Evolutionary conservation across 2,329 filamentous ascomycete genomes (phyloP).

Genomic region (Aspergillus floridensis): DNA sequence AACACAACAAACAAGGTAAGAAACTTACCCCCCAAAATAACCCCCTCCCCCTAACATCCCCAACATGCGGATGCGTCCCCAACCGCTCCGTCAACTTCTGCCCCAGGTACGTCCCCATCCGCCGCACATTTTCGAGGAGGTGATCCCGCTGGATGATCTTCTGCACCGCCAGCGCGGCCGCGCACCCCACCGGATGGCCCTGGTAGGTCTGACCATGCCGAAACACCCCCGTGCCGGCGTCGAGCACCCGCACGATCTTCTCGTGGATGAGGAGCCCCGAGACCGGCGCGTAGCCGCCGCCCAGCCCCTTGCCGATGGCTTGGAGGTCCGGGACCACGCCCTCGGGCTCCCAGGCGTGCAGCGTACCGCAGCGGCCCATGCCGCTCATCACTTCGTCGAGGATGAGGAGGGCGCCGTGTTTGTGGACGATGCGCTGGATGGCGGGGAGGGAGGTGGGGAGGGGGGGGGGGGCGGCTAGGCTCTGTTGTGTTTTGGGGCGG

Average conservation of each 20-base stretch:
- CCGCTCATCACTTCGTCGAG: constrained; percentile 75
- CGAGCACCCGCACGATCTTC: constrained; percentile 49
- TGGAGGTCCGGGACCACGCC: constrained; percentile 59
- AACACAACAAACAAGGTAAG: background rate
- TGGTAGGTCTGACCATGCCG: constrained; percentile 61
- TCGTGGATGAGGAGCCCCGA: constrained; percentile 55
- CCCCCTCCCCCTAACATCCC: constrained; percentile 58
- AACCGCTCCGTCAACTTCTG: constrained; percentile 46
- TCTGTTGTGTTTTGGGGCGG: too few relatives aligned
- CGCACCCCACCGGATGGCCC: constrained; percentile 57
- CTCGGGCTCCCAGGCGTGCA: constrained; percentile 61
- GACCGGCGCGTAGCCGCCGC: constrained; percentile 56
- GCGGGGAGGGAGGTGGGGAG: constrained; percentile 67
- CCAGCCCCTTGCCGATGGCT: constrained; percentile 59
- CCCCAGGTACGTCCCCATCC: constrained; percentile 51
- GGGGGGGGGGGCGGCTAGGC: constrained; percentile 67
- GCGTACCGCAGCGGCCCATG: constrained; percentile 57
- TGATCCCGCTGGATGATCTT: constrained; percentile 58
- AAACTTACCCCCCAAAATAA: constrained; percentile 58
- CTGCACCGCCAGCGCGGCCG: constrained; percentile 60
- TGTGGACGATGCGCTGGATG: constrained; percentile 66
- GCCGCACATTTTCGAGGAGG: constrained; percentile 57
- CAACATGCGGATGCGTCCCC: constrained; percentile 50
- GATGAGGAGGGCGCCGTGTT: constrained; percentile 70
- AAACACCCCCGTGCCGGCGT: constrained; percentile 50